These are phyloP conservation scores for Oryza rufipogon DNA, from an alignment of 176 grass and related monocot genomes.

Conservation along the genomic window DNA sequence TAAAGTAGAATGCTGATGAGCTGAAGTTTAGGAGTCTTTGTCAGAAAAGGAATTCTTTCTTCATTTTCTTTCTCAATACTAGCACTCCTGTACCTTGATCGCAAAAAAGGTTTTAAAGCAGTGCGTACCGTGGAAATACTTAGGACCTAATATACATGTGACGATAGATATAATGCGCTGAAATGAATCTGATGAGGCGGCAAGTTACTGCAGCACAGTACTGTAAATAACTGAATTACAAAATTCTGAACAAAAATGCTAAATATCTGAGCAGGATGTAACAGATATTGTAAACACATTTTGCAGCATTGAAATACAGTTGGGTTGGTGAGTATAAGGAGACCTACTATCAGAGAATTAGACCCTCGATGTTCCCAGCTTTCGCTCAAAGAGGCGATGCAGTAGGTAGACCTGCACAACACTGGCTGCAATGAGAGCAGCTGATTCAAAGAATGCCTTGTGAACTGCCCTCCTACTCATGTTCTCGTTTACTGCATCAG, in stretches of 20 bases:
- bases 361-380: constrained; percentile 71
- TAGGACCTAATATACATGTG: not conserved
- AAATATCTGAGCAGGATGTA: not conserved
- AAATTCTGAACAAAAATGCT: constrained; percentile 24
- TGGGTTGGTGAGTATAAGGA: constrained; percentile 17
- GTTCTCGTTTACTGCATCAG: constrained; percentile 74
- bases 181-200: not conserved
- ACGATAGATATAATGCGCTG: not conserved
- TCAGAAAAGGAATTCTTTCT: not conserved
- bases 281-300: not conserved
- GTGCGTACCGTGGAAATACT: not conserved
- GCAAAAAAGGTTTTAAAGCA: not conserved
- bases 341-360: constrained; percentile 33
- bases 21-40: not conserved
- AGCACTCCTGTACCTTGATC: not conserved
- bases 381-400: constrained; percentile 78
- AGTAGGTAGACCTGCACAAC: constrained; percentile 77
- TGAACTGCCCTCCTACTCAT: constrained; percentile 86
- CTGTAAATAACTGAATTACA: not conserved
- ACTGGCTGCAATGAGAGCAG: constrained; percentile 72
- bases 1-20: not conserved
- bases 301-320: not conserved
- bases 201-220: not conserved
- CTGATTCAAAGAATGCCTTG: constrained; percentile 87
- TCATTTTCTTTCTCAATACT: not conserved